Evolutionary conservation across 306 rosid genomes (phyloP), one percentile per base, ranked within the genome.

Genomic region (Cucurbita maxima): DNA sequence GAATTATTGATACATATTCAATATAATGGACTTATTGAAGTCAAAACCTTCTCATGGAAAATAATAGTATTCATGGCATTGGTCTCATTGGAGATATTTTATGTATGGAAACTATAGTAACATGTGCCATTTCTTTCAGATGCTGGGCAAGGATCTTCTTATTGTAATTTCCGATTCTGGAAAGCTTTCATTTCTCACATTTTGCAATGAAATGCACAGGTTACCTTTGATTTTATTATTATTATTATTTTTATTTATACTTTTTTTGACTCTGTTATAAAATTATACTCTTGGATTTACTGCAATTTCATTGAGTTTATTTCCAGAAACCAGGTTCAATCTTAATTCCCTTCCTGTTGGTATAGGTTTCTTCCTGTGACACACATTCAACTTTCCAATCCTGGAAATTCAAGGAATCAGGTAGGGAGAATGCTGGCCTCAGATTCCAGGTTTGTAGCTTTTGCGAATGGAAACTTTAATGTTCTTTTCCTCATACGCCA

Each of bases 151-250:
- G 81, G 98, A 93, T 74, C 86, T 88, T 55, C 81, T 93, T 81
- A 85, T 87, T 75, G 98, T 90, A 68, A 73, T 89, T 71, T 93
- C 98, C 8, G 98, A 93, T 85, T 93, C 98, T 2, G 97, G 98
- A 81, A 93, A 93, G 88, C 89, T 93, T 61, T 90, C 98, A 1
- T 70, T 93, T 82, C 93, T 93, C 78, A 82, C 93, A 53, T 93
- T 93, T 80, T 87, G 98, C 90, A 88, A 84, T 76, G 92, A 93
- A 84, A 93, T 90, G 98, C 88, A 88, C 89, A 90, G 97, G 98
- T 93, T 75, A 56, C 14, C 13, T 47, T 63, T 15, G 25, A 43
- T 81, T 81, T 77, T 75, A 6, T 63, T 40, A 20, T 64, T 66
- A 55, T 50, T 50, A 22, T 53, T 50, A 50, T 50, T 50, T 19